phyloP scores from a whole-genome alignment of 1,284 basidiomycete genomes.

The Trametes hirsuta region DNA sequence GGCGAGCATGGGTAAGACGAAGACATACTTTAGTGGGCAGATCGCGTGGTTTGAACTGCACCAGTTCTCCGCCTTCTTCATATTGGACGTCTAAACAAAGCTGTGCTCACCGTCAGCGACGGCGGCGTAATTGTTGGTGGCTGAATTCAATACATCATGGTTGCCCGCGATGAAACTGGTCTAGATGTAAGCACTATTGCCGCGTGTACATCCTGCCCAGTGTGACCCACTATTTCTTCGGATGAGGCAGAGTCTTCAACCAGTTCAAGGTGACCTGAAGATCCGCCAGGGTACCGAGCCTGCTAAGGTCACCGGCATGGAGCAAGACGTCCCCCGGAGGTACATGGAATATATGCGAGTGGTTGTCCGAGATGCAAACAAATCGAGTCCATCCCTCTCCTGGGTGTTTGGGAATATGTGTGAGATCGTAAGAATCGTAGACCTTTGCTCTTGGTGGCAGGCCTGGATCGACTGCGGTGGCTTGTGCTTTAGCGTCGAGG shows the following conservation, averaged over 20 bases:
- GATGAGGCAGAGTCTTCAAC: conserved; percentile 55
- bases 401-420: conserved; percentile 49
- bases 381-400: conserved; percentile 66
- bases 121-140: neutral
- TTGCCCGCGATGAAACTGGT: conserved; percentile 67
- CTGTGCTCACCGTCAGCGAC: conserved; percentile 33
- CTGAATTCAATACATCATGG: conserved; percentile 56
- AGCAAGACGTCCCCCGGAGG: conserved; percentile 67
- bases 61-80: conserved; percentile 29
- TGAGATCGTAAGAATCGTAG: conserved; percentile 29
- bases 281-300: conserved; percentile 49
- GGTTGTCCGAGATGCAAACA: conserved; percentile 72
- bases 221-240: conserved; percentile 54
- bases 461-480: no score
- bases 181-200: neutral
- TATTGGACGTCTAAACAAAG: conserved; percentile 50
- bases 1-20: no score
- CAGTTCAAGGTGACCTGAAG: conserved; percentile 57
- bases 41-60: conserved; percentile 10
- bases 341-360: conserved; percentile 54
- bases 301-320: conserved; percentile 67
- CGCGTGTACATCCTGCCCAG: neutral
- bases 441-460: conserved; percentile 16
- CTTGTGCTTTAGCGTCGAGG: no score
- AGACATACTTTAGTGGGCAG: conserved; percentile 16